Percentiles rank a stretch among this genome's conserved stretches.
Conservation (phyloP, 2,329 filamentous ascomycete species). For the Fusarium musae region DNA sequence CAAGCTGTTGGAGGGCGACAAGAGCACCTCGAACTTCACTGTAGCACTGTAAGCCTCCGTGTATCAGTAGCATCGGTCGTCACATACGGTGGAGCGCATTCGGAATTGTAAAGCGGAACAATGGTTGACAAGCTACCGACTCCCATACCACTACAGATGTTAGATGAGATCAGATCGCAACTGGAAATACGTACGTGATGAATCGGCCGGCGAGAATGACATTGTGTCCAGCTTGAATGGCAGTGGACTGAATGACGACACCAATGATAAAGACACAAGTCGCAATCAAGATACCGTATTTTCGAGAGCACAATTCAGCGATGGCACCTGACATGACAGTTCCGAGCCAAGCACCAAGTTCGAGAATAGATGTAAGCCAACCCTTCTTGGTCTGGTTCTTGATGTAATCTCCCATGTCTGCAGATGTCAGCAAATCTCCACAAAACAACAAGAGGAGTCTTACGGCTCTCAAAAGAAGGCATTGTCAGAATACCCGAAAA, state of each 20-base stretch:
- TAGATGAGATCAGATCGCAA: rapidly evolving
- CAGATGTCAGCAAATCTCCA: neutral
- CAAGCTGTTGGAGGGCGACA: constrained; percentile 62
- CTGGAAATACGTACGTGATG: constrained; percentile 61
- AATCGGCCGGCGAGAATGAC: constrained; percentile 78
- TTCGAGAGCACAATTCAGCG: constrained; percentile 76
- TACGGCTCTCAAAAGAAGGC: constrained; percentile 63
- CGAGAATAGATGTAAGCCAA: constrained; percentile 74
- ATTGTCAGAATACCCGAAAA: constrained; percentile 70
- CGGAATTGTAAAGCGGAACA: constrained; percentile 65
- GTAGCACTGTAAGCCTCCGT: neutral
- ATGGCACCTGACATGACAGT: constrained; percentile 75
- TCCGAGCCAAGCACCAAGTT: constrained; percentile 82
- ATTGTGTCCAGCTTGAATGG: constrained; percentile 64
- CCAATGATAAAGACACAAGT: constrained; percentile 75
- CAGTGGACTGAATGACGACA: constrained; percentile 74
- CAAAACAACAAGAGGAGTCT: constrained; percentile 33
- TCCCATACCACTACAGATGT: constrained; percentile 64
- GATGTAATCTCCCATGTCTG: constrained; percentile 67
- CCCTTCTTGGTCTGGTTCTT: constrained; percentile 66
- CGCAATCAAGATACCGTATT: constrained; percentile 75
- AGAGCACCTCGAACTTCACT: constrained; percentile 56
- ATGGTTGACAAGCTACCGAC: constrained; percentile 77
- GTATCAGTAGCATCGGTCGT: rapidly evolving
- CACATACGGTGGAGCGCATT: constrained; percentile 56